Conservation (phyloP, 1,284 basidiomycete genomes). For the Melampsora larici-populina region DNA sequence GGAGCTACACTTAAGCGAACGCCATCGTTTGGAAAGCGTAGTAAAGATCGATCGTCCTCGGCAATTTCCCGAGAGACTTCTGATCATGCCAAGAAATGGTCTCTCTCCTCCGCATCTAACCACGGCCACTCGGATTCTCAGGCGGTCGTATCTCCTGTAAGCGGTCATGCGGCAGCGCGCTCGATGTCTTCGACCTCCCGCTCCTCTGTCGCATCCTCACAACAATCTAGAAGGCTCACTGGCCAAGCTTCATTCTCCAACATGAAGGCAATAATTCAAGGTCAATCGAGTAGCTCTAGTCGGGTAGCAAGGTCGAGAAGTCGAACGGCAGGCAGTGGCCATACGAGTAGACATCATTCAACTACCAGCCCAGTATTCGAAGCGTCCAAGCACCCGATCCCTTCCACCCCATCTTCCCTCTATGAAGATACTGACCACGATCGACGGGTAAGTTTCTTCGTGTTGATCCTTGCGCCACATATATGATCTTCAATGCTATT, state of each 20-base stretch:
- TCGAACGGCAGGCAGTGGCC: not conserved
- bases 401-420: not conserved
- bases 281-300: not conserved
- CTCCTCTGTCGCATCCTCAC: not conserved
- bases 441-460: not conserved
- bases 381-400: not conserved
- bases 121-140: not conserved
- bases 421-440: not conserved
- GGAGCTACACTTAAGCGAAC: not conserved
- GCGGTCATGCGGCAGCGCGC: not conserved
- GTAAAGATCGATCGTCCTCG: not conserved
- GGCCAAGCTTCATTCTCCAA: not conserved
- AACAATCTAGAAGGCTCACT: not conserved
- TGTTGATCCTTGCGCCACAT: not conserved
- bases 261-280: not conserved
- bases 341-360: not conserved
- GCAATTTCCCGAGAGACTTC: not conserved
- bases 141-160: not conserved
- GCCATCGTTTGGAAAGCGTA: not conserved
- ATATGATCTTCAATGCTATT: not conserved
- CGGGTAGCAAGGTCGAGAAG: not conserved
- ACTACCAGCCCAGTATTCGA: not conserved
- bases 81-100: not conserved
- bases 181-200: not conserved
- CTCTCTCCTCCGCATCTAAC: not conserved